Conservation (phyloP, 768 basidiomycete species). For the Lepiota brunneoincarnata region DNA sequence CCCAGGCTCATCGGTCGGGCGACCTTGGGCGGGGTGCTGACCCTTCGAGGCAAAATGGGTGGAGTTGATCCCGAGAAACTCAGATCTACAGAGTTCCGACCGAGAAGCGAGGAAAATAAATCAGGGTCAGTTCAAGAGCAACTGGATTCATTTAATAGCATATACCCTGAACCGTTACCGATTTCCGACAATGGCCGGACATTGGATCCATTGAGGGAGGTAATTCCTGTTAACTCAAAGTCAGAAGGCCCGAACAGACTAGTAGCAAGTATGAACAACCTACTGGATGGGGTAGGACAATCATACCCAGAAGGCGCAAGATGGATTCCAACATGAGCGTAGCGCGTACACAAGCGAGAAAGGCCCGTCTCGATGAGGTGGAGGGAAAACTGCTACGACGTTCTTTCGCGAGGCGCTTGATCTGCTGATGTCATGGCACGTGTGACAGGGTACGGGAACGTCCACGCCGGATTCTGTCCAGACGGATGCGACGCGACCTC, state of each 20-base stretch:
- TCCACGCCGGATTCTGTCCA: no score
- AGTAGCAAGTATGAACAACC: background rate
- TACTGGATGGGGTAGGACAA: conserved; percentile 9
- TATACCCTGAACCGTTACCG: no score
- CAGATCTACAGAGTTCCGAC: background rate
- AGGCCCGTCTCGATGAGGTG: background rate
- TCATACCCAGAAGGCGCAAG: conserved; percentile 1
- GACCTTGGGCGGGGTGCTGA: background rate
- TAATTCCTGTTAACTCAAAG: background rate
- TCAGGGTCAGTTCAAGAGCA: no score
- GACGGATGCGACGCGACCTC: no score
- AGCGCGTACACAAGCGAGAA: background rate
- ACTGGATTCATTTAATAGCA: no score
- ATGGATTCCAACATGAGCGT: conserved; percentile 3
- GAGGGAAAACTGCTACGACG: background rate
- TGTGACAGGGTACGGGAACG: no score
- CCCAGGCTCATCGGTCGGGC: background rate
- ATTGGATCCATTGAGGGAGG: background rate
- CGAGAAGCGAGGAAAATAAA: background rate
- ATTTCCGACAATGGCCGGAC: background rate
- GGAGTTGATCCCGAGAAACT: background rate
- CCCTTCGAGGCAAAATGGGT: background rate
- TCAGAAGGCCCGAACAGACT: background rate
- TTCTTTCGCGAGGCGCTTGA: background rate
- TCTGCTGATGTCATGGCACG: no score